Conservation (phyloP, 345 rosid genomes). For the Linum tenue region DNA sequence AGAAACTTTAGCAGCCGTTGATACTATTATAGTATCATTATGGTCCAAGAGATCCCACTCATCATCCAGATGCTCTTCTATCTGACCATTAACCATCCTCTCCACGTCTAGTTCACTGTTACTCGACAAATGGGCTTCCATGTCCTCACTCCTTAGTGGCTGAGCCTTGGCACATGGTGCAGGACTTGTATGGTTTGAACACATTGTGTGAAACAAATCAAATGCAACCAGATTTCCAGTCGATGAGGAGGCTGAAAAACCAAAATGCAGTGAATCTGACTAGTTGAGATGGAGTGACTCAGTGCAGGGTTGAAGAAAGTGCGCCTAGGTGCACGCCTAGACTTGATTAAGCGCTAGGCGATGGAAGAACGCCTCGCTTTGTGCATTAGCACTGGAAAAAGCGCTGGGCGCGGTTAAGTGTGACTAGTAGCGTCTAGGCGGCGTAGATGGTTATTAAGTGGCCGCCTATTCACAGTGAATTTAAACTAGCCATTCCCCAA, state of each 20-base stretch:
- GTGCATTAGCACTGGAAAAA: no score
- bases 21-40: no score
- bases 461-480: no score
- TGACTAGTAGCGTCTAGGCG: no score
- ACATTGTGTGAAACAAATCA: conserved; percentile 9
- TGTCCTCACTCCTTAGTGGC: background rate
- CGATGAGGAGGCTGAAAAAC: conserved; percentile 51
- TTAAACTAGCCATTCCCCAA: no score
- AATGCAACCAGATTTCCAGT: conserved; percentile 23
- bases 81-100: conserved; percentile 14
- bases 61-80: conserved; percentile 37
- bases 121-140: conserved; percentile 4
- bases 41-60: conserved; percentile 58
- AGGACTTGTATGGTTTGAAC: conserved; percentile 23
- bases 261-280: conserved; percentile 66
- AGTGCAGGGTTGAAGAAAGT: conserved; percentile 14
- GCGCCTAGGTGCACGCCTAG: no score
- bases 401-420: no score
- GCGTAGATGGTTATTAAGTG: no score
- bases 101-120: conserved; percentile 10
- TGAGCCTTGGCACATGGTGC: conserved; percentile 19
- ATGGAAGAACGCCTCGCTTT: no score
- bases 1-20: no score
- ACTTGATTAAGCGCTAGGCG: no score
- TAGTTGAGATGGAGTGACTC: conserved; percentile 53